phyloP scores from a whole-genome alignment of 192 early-diverging fungal species.

The Chytriomyces sp. region DNA sequence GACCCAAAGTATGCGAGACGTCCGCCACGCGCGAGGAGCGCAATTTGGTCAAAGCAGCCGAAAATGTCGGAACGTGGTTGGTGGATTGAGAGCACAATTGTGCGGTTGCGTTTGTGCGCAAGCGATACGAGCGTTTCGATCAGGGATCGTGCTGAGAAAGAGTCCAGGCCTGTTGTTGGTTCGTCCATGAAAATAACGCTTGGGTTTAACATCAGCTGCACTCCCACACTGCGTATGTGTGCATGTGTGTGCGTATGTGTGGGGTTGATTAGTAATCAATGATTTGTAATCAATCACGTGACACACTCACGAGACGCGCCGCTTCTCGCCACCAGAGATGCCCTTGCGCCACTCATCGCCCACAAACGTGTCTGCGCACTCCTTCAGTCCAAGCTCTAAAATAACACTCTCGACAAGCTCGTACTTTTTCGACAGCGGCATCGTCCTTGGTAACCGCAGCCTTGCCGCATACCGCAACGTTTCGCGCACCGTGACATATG shows the following conservation, averaged over 20 bases:
- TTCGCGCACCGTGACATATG: conserved; percentile 72
- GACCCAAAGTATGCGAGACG: conserved; percentile 71
- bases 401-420: conserved; percentile 51
- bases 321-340: conserved; percentile 86
- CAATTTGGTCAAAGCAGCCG: conserved; percentile 79
- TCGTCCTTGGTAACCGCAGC: conserved; percentile 62
- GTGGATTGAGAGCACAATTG: conserved; percentile 86
- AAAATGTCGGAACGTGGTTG: conserved; percentile 87
- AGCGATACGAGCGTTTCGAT: conserved; percentile 60
- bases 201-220: conserved; percentile 78
- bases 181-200: conserved; percentile 59
- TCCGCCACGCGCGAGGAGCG: conserved; percentile 72
- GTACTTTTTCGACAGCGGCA: conserved; percentile 33
- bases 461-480: conserved; percentile 74
- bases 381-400: conserved; percentile 49
- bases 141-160: conserved; percentile 67
- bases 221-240: conserved; percentile 75
- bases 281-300: not conserved
- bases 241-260: conserved; percentile 43
- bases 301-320: conserved; percentile 67
- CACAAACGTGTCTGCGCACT: conserved; percentile 52
- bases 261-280: not conserved
- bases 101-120: conserved; percentile 42
- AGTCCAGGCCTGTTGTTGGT: conserved; percentile 69
- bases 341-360: conserved; percentile 56